A percentile compares a stretch with the other conserved stretches of the same genome.
Conservation (phyloP, 805 yeast species). For the Ogataea methanolica region DNA sequence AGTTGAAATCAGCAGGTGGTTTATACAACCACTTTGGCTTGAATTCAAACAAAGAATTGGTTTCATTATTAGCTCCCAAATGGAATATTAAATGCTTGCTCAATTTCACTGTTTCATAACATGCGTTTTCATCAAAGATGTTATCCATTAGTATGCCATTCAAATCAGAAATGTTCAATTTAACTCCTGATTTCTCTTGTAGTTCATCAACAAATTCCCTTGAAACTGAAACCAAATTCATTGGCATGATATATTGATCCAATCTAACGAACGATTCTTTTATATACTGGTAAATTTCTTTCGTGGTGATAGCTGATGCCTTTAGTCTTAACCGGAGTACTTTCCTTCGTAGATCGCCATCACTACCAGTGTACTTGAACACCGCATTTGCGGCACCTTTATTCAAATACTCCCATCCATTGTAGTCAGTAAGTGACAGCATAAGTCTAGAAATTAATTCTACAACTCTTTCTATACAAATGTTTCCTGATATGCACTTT, state of each 20-base stretch:
- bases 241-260: slow-evolving; percentile 12
- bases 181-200: background rate
- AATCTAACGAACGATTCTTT: slow-evolving; percentile 16
- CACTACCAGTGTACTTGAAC: slow-evolving; percentile 35
- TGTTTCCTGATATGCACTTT: too few relatives aligned
- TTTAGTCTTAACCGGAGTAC: slow-evolving; percentile 35
- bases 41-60: slow-evolving; percentile 33
- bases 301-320: slow-evolving; percentile 33
- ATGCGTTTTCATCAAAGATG: slow-evolving; percentile 5
- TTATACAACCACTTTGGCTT: slow-evolving; percentile 51
- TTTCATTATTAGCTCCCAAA: slow-evolving; percentile 1
- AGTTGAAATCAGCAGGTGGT: slow-evolving; percentile 24
- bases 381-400: slow-evolving; percentile 48
- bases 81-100: slow-evolving; percentile 26
- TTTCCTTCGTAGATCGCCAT: slow-evolving; percentile 29
- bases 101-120: slow-evolving; percentile 8
- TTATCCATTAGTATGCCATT: slow-evolving; percentile 27
- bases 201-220: background rate
- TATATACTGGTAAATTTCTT: slow-evolving; percentile 38
- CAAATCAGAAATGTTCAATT: slow-evolving; percentile 12
- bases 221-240: slow-evolving; percentile 9
- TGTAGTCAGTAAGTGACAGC: slow-evolving; percentile 15
- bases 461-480: too few relatives aligned
- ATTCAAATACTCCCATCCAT: slow-evolving; percentile 38
- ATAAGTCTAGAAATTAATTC: background rate